Evolutionary conservation across 768 basidiomycete genomes (phyloP).

Genomic region (Sarcodon aspratus): DNA sequence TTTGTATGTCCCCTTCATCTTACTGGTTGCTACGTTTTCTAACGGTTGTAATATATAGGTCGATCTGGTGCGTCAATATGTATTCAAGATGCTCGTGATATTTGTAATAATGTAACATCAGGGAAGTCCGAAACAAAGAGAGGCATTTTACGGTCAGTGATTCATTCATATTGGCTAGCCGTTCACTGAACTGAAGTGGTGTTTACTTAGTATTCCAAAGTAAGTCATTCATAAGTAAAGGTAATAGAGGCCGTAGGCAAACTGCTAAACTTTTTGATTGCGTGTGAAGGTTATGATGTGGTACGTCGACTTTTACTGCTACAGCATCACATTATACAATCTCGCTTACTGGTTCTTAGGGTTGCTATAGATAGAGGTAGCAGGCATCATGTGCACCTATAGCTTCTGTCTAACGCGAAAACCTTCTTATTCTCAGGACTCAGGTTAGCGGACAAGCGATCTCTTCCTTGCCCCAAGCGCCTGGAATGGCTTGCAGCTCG

Average conservation of each 20-base stretch:
- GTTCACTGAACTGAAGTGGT: not conserved
- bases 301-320: conserved; percentile 26
- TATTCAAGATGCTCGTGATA: conserved; percentile 5
- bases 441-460: conserved; percentile 90
- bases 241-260: conserved; percentile 1
- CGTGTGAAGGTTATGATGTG: conserved; percentile 72
- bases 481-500: conserved; percentile 63
- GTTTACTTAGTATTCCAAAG: conserved; percentile 62
- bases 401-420: not conserved
- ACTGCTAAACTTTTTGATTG: not conserved
- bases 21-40: conserved; percentile 1
- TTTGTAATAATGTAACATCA: conserved; percentile 18
- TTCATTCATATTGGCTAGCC: not conserved
- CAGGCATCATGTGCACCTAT: not conserved
- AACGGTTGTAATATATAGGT: conserved; percentile 29
- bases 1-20: conserved; percentile 37
- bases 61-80: conserved; percentile 58
- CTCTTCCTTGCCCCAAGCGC: conserved; percentile 73
- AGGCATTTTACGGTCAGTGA: conserved; percentile 71
- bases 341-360: conserved; percentile 30
- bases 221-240: conserved; percentile 15
- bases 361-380: conserved; percentile 88
- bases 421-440: conserved; percentile 33
- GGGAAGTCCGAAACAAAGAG: conserved; percentile 85
- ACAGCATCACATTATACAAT: not conserved